Evolutionary conservation across 2,329 filamentous ascomycete genomes (phyloP), one percentile per base, ranked within the genome.

Genomic region (Byssothecium circinans): DNA sequence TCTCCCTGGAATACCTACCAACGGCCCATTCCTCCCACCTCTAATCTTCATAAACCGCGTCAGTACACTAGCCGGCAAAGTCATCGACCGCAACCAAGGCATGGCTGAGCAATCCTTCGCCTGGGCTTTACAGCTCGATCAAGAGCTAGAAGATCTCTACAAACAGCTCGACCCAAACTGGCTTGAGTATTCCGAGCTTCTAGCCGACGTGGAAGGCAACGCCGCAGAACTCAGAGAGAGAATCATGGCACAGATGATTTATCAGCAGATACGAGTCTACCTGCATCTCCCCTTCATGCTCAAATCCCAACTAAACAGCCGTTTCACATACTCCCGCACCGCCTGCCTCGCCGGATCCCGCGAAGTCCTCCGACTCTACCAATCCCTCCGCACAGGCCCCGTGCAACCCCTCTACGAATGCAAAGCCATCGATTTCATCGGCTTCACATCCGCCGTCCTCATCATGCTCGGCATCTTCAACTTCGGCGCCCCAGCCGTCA

Each of bases 211-310:
- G 2, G 63, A 69, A 12, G 50, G 44, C 11, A 71, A 70, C 40
- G 66, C 69, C 4, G 65, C 66, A 4, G 65, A 70, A 18, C 53
- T 72, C 19, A 61, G 68, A 27, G 71, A 74, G 45, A 62, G 63
- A 2, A 53, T 75, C 17, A 68, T 75, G 54, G 62, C 61, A 2
- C 75, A 76, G 41, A 72, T 76, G 35, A 66, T 68, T 43, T 77
- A 70, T 56, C 74, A 75, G 40, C 73, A 77, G 50, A 68, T 76
- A 29, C 64, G 72, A 33, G 63, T 75, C 14, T 75, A 75, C 48
- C 63, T 76, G 11, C 74, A 77, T 48, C 62, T 78, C 3, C 75
- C 75, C 1, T 76, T 76, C 44, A 72, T 78, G 61, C 61, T 74
- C 19, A 70, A 69, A 41, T 66, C 67, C 0, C 61, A 67, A 11